phyloP scores from a whole-genome alignment of 83 land plant genomes.

The Picea abies region DNA sequence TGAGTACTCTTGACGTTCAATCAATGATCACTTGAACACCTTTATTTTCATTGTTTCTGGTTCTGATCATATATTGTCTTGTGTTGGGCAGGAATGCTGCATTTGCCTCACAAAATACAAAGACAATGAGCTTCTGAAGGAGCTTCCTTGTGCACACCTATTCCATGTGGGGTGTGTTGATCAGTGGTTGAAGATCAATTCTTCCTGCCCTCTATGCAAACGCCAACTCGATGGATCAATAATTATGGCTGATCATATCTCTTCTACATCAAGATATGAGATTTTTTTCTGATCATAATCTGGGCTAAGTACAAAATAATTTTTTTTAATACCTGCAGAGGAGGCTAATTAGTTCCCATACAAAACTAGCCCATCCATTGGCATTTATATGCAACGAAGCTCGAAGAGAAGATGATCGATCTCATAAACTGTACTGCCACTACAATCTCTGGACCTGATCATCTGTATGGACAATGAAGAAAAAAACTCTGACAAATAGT shows the following conservation, averaged over 20 bases:
- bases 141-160: constrained; percentile 66
- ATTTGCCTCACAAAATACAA: constrained; percentile 70
- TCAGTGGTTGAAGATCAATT: constrained; percentile 69
- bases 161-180: constrained; percentile 77
- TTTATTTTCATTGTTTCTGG: neutral
- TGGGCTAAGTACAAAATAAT: no score
- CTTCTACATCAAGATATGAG: neutral
- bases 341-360: no score
- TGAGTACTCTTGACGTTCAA: constrained; percentile 5
- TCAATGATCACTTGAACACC: neutral
- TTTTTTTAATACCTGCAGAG: no score
- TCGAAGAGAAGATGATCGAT: no score
- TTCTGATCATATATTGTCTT: neutral
- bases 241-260: neutral
- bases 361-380: no score
- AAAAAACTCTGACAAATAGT: no score
- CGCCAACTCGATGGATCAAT: constrained; percentile 28
- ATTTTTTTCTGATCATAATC: no score
- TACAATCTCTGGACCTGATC: no score
- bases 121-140: constrained; percentile 64
- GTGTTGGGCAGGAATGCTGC: constrained; percentile 62
- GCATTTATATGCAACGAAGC: no score
- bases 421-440: no score
- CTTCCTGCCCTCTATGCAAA: constrained; percentile 80
- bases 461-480: no score